Evolutionary conservation across 2,329 filamentous ascomycete species (phyloP), one percentile per base, ranked within the genome.

Genomic region (Emericellopsis cladophorae): DNA sequence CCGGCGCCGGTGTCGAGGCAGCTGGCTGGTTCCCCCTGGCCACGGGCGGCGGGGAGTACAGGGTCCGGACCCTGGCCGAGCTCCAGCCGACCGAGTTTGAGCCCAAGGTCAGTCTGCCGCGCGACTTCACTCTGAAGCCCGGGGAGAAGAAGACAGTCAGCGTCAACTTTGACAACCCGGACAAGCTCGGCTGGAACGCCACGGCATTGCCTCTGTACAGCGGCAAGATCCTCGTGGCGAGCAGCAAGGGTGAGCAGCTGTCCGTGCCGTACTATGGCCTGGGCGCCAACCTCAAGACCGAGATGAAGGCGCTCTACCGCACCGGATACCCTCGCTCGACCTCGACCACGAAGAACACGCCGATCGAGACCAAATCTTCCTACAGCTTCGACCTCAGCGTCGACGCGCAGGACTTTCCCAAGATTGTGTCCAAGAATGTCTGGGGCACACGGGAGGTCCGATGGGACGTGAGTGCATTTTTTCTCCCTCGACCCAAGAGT

Each of bases 1-100:
- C 53, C 1, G 56, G 57, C 5, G 60, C 54, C 10, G 62, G 61
- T 4, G 54, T 60, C 26, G 60, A 67, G 44, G 57, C 61, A 11
- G 43, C 54, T 9, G 47, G 45, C 12, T 47, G 48, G 35, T 24
- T 42, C 24, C n/a, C 41, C 7, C 41, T 38, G 10, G 26, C 36
- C 11, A 40, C 42, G 9, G 41, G 42, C 39, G 43, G 26, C 3
- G 36, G 41, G 10, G 37, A 45, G 26, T 44, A 45, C 23, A 43
- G 49, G 7, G 34, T 51, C 23, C 51, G 49, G 45, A 45, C 31
- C 26, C 48, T 51, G 15, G 42, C 41, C 7, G 48, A 53, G 44
- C n/a, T 54, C 31, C 31, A 24, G 10, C 51, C 52, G 6, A 45
- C 43, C 8, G 43, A 41, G 11, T 40, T 54, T 6, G 36, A 43